Conservation (phyloP, 2,329 filamentous ascomycete genomes). For the Venturia pyrina region DNA sequence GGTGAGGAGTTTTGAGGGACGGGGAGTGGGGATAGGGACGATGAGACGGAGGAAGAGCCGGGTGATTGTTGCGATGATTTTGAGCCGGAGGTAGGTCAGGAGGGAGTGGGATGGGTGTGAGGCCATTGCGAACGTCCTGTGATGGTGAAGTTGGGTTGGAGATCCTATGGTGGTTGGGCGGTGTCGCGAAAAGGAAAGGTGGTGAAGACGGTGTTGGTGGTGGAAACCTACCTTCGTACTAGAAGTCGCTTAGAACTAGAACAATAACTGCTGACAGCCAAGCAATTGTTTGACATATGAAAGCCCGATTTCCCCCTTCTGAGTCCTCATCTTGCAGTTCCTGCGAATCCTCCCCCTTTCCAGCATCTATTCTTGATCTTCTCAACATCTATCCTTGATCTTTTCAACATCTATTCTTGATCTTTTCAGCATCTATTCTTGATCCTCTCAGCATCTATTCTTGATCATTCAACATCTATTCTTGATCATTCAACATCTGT, state of each 20-base stretch:
- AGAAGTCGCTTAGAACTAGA: too few relatives aligned
- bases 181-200: not conserved
- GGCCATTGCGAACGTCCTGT: not conserved
- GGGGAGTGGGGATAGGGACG: not conserved
- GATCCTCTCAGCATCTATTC: too few relatives aligned
- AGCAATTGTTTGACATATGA: not conserved
- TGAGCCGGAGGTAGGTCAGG: slow-evolving; percentile 17
- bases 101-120: not conserved
- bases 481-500: too few relatives aligned
- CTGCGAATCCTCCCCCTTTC: too few relatives aligned
- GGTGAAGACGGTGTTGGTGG: not conserved
- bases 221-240: too few relatives aligned
- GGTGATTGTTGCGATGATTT: slow-evolving; percentile 14
- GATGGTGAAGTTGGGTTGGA: not conserved
- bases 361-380: too few relatives aligned
- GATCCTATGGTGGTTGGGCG: not conserved
- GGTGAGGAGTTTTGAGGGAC: not conserved
- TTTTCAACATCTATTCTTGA: too few relatives aligned
- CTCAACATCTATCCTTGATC: too few relatives aligned
- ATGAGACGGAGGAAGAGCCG: slow-evolving; percentile 8
- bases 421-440: too few relatives aligned
- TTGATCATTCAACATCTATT: too few relatives aligned
- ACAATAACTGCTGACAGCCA: not conserved
- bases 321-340: too few relatives aligned
- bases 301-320: too few relatives aligned